Conservation (phyloP, 2,329 filamentous ascomycete genomes). For the Phoma sp. region DNA sequence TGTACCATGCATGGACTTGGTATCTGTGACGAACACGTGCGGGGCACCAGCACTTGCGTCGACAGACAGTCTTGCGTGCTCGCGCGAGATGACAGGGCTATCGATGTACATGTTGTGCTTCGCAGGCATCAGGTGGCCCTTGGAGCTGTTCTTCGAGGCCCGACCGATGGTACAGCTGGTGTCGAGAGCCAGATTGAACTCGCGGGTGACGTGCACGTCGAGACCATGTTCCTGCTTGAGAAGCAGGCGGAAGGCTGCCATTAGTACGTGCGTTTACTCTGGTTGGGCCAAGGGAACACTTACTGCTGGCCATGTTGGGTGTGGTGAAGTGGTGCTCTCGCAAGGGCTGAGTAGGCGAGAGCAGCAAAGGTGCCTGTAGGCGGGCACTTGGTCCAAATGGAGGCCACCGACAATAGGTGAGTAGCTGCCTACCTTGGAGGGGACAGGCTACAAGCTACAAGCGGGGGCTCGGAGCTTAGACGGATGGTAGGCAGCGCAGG, state of each 20-base stretch:
- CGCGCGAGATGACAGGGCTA: slow-evolving; percentile 72
- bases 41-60: slow-evolving; percentile 23
- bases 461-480: slow-evolving; percentile 8
- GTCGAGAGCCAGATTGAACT: slow-evolving; percentile 35
- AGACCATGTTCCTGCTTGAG: slow-evolving; percentile 46
- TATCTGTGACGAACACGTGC: slow-evolving; percentile 59
- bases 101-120: slow-evolving; percentile 70
- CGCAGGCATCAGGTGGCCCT: slow-evolving; percentile 50
- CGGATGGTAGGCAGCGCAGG: not conserved
- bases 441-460: slow-evolving; percentile 11
- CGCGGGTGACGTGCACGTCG: slow-evolving; percentile 46
- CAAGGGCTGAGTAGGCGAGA: not conserved
- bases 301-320: slow-evolving; percentile 24
- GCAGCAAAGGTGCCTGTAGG: not conserved
- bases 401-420: not conserved
- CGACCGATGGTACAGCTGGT: slow-evolving; percentile 49
- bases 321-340: not conserved
- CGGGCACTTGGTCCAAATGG: not conserved
- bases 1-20: slow-evolving; percentile 68
- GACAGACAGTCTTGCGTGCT: slow-evolving; percentile 62
- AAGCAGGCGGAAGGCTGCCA: slow-evolving; percentile 37
- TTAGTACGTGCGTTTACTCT: slow-evolving; percentile 14
- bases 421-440: slow-evolving; percentile 1
- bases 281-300: slow-evolving; percentile 3
- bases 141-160: slow-evolving; percentile 49